Evolutionary conservation across 2,329 filamentous ascomycete species (phyloP).

Genomic region (Westerdykella aurantiaca): DNA sequence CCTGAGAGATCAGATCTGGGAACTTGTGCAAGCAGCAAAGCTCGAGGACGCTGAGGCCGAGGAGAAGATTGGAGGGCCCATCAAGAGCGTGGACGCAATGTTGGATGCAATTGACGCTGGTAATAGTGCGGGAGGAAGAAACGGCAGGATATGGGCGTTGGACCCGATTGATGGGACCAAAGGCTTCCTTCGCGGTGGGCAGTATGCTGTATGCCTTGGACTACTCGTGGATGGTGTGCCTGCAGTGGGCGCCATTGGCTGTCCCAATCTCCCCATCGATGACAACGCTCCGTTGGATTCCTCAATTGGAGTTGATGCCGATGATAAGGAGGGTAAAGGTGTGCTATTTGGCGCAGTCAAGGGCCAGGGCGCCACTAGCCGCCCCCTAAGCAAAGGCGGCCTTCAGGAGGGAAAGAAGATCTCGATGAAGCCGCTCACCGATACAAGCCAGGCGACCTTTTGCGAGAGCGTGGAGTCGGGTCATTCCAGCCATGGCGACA

Average conservation of each 20-base stretch:
- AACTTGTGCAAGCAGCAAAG: conserved; percentile 66
- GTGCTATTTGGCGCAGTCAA: conserved; percentile 82
- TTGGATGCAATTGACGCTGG: conserved; percentile 54
- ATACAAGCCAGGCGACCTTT: conserved; percentile 78
- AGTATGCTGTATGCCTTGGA: conserved; percentile 92
- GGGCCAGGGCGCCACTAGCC: conserved; percentile 73
- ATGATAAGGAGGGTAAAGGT: conserved; percentile 68
- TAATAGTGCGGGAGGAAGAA: conserved; percentile 63
- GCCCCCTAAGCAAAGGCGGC: conserved; percentile 57
- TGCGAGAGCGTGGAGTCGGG: conserved; percentile 94
- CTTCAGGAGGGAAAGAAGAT: conserved; percentile 59
- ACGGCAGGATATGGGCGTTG: conserved; percentile 86
- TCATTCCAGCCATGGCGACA: conserved; percentile 84
- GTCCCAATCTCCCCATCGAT: conserved; percentile 88
- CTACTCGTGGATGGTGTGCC: conserved; percentile 91
- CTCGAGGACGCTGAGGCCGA: conserved; percentile 63
- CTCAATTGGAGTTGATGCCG: conserved; percentile 67
- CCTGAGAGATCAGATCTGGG: conserved; percentile 75
- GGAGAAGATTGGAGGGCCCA: conserved; percentile 61
- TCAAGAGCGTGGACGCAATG: conserved; percentile 61
- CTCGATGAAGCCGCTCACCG: conserved; percentile 68
- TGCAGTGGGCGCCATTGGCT: conserved; percentile 88
- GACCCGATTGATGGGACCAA: conserved; percentile 98
- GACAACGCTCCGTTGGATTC: conserved; percentile 66
- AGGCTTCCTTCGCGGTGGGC: conserved; percentile 90